Conservation (phyloP, 768 basidiomycete species). For the Baorangia bicolor region DNA sequence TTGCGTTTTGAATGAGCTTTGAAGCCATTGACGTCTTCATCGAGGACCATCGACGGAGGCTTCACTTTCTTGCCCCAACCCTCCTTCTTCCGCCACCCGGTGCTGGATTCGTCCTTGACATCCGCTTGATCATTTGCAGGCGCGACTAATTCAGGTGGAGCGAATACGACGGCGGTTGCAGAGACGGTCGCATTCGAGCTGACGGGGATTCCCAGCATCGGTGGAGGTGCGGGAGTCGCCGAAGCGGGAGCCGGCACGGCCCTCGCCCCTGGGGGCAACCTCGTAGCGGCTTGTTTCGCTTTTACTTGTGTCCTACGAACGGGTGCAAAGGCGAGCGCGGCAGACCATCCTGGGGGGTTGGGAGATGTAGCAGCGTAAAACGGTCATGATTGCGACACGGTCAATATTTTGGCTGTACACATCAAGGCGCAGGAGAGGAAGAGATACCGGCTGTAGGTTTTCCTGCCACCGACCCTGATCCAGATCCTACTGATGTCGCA, state of each 20-base stretch:
- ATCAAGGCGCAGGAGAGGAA: constrained; percentile 42
- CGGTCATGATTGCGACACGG: constrained; percentile 35
- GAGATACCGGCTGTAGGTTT: constrained; percentile 59
- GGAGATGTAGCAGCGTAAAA: constrained; percentile 8
- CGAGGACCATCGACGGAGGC: constrained; percentile 86
- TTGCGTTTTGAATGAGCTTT: constrained; percentile 55
- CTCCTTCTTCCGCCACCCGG: constrained; percentile 44
- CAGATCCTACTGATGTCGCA: constrained; percentile 23
- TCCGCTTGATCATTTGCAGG: constrained; percentile 26
- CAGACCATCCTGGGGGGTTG: constrained; percentile 69
- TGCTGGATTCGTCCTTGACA: constrained; percentile 25
- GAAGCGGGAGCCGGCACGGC: constrained; percentile 44
- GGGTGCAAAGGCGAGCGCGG: constrained; percentile 86
- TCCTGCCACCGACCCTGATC: constrained; percentile 36
- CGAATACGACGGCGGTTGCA: constrained; percentile 66
- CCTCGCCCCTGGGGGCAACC: constrained; percentile 51
- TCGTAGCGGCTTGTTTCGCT: constrained; percentile 46
- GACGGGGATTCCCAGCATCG: constrained; percentile 33
- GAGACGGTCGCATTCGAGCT: constrained; percentile 37
- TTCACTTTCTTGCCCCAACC: constrained; percentile 90
- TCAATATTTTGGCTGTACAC: constrained; percentile 37
- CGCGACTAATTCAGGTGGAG: constrained; percentile 58
- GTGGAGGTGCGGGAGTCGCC: constrained; percentile 33
- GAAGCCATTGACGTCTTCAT: constrained; percentile 87
- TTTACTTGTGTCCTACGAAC: constrained; percentile 65